These are phyloP conservation scores for Narthecium ossifragum DNA, from an alignment of 106 monocot genomes.

Conservation along the genomic window DNA sequence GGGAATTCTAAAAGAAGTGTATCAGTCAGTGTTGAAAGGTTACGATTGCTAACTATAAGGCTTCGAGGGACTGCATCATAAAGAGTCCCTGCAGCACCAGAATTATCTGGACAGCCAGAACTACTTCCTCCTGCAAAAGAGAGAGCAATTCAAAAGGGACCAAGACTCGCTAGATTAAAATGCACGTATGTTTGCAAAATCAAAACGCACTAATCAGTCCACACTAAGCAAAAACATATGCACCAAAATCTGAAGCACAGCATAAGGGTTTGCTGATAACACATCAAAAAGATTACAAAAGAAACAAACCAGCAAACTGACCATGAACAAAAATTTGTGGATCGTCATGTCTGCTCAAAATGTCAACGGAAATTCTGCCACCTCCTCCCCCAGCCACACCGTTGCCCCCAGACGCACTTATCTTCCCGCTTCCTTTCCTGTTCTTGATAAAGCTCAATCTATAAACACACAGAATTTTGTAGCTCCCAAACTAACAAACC, in stretches of 20 bases:
- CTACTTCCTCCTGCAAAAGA: constrained; percentile 71
- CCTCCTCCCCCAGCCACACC: constrained; percentile 95
- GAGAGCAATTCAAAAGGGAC: neutral
- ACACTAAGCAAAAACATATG: neutral
- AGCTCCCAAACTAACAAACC: neutral
- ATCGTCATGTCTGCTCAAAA: constrained; percentile 88
- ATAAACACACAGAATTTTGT: neutral
- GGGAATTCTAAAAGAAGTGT: constrained; percentile 96
- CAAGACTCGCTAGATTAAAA: constrained; percentile 3
- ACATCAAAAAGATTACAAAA: no score
- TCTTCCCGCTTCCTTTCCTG: constrained; percentile 90
- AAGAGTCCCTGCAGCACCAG: constrained; percentile 97
- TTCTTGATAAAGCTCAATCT: neutral
- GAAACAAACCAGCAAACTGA: constrained; percentile 20
- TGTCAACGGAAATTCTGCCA: constrained; percentile 80
- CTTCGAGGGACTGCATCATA: constrained; percentile 92
- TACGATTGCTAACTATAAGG: constrained; percentile 79
- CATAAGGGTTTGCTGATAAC: no score
- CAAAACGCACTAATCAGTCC: neutral
- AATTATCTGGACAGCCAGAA: constrained; percentile 71
- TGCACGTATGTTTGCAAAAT: neutral
- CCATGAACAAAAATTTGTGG: constrained; percentile 81
- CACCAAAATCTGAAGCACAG: no score
- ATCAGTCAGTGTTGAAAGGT: constrained; percentile 84
- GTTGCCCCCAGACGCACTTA: constrained; percentile 90